These are phyloP conservation scores for Nakazawaea wickerhamii DNA, from an alignment of 805 yeast genomes.

Conservation along the genomic window DNA sequence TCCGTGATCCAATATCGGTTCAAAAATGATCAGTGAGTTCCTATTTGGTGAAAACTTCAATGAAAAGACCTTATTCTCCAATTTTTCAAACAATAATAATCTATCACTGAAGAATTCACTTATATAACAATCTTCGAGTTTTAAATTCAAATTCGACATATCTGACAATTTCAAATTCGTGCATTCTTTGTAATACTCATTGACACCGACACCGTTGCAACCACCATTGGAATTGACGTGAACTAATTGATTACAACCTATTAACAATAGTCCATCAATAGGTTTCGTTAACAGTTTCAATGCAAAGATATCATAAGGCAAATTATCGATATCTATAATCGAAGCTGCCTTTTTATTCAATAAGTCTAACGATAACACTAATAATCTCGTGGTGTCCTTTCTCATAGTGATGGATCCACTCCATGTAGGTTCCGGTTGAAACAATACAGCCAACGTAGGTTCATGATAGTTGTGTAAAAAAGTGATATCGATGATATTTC, in stretches of 20 bases:
- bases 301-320: conserved; percentile 71
- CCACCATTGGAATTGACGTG: conserved; percentile 80
- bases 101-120: conserved; percentile 20
- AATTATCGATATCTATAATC: conserved; percentile 54
- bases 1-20: conserved; percentile 26
- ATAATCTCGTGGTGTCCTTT: conserved; percentile 57
- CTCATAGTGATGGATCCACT: conserved; percentile 60
- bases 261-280: conserved; percentile 56
- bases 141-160: conserved; percentile 44
- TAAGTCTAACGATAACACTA: conserved; percentile 66
- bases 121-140: conserved; percentile 48
- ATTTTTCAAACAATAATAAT: conserved; percentile 5
- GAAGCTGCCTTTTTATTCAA: conserved; percentile 53
- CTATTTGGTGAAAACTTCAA: conserved; percentile 13
- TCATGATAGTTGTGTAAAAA: conserved; percentile 72
- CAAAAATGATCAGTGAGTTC: conserved; percentile 18
- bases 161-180: conserved; percentile 38
- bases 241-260: conserved; percentile 74
- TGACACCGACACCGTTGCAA: conserved; percentile 55
- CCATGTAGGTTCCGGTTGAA: conserved; percentile 62
- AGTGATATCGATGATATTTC: conserved; percentile 62
- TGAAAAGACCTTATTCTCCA: conserved; percentile 1
- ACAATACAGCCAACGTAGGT: conserved; percentile 73
- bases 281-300: conserved; percentile 62
- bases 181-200: conserved; percentile 40